Evolutionary conservation across 768 basidiomycete species (phyloP).

Genomic region (Collybiopsis luxurians): DNA sequence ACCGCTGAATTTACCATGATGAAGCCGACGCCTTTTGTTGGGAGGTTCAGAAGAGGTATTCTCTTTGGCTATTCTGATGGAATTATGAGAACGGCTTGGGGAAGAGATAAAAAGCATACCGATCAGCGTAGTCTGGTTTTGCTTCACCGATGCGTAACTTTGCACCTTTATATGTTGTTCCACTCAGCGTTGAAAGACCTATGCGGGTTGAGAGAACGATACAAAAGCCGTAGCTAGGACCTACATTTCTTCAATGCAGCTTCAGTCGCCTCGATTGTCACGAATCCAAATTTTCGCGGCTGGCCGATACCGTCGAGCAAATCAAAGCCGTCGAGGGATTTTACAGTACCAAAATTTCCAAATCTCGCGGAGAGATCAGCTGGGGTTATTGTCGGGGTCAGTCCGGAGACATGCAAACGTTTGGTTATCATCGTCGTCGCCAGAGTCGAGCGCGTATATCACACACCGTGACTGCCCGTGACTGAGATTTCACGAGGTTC

Average conservation of each 20-base stretch:
- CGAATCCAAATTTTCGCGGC: constrained; percentile 70
- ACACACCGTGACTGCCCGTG: no score
- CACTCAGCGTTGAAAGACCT: neutral
- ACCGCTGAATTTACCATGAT: constrained; percentile 30
- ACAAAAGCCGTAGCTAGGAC: constrained; percentile 14
- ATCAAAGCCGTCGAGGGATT: constrained; percentile 68
- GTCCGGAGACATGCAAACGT: constrained; percentile 71
- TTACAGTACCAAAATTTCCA: constrained; percentile 66
- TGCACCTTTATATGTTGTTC: constrained; percentile 82
- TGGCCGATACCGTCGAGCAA: constrained; percentile 59
- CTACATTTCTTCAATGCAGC: constrained; percentile 64
- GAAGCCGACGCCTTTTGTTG: constrained; percentile 39
- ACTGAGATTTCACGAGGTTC: no score
- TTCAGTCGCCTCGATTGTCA: constrained; percentile 65
- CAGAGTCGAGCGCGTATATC: no score
- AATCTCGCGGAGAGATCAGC: constrained; percentile 58
- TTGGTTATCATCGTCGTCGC: constrained; percentile 36
- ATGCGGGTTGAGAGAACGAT: neutral
- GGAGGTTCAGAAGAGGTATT: constrained; percentile 32
- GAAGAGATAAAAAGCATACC: constrained; percentile 35
- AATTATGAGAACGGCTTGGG: constrained; percentile 16
- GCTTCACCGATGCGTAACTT: constrained; percentile 82
- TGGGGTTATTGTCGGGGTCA: constrained; percentile 61
- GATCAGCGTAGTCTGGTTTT: constrained; percentile 67
- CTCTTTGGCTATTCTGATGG: constrained; percentile 32